phyloP scores from a whole-genome alignment of 1,284 basidiomycete species.

The Trametes polyzona region DNA sequence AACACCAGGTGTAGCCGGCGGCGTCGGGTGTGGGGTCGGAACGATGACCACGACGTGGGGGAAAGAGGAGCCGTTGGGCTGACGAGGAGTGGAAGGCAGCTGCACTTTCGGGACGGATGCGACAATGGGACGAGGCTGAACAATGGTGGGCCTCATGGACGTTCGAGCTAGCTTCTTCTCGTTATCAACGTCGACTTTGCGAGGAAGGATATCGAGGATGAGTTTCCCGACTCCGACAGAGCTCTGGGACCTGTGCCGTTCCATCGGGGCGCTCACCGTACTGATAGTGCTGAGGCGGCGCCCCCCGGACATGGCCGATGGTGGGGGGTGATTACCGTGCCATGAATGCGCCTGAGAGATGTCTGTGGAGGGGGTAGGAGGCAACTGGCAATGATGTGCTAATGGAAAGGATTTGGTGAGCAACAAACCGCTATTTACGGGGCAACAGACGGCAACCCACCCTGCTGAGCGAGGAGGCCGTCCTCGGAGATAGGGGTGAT shows the following conservation, averaged over 20 bases:
- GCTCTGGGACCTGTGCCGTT: conserved; percentile 35
- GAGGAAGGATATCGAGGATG: conserved; percentile 60
- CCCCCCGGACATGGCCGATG: conserved; percentile 26
- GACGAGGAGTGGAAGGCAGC: conserved; percentile 36
- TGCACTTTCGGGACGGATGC: conserved; percentile 34
- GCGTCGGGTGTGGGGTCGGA: conserved; percentile 59
- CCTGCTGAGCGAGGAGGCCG: conserved; percentile 22
- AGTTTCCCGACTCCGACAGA: conserved; percentile 50
- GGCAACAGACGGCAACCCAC: conserved; percentile 13
- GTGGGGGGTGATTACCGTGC: conserved; percentile 31
- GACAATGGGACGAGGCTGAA: conserved; percentile 34
- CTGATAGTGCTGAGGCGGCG: conserved; percentile 34
- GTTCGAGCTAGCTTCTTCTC: conserved; percentile 15
- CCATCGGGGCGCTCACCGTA: conserved; percentile 33
- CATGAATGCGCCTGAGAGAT: conserved; percentile 31
- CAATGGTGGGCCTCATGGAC: conserved; percentile 15
- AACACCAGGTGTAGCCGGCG: conserved; percentile 51
- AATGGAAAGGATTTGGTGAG: conserved; percentile 1
- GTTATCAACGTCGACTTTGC: conserved; percentile 35
- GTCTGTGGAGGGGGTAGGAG: conserved; percentile 11
- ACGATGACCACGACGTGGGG: conserved; percentile 60
- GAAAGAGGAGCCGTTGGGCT: conserved; percentile 29
- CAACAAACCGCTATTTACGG: conserved; percentile 13
- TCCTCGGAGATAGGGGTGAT: conserved; percentile 41
- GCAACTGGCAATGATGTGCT: conserved; percentile 12